Evolutionary conservation across 441 rosid species (phyloP).

Genomic region (Bocquillonia castaneifolia): DNA sequence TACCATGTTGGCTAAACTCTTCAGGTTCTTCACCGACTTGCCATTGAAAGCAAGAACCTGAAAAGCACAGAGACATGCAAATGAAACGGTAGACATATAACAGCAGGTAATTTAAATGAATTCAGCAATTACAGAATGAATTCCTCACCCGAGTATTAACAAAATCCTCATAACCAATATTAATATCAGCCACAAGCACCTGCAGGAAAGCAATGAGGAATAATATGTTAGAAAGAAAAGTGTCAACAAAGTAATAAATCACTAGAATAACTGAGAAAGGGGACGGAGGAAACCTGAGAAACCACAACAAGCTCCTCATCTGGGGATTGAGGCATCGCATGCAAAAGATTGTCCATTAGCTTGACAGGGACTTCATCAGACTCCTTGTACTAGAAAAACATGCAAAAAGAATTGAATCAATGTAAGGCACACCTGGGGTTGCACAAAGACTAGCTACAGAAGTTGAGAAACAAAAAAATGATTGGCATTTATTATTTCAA

Average conservation of each 20-base stretch:
- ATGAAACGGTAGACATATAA: neutral
- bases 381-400: conserved; percentile 62
- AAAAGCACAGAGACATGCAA: conserved; percentile 1
- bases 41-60: conserved; percentile 87
- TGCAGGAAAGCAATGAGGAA: conserved; percentile 21
- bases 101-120: conserved; percentile 4
- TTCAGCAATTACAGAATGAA: neutral
- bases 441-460: neutral
- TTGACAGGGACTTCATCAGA: conserved; percentile 87
- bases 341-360: conserved; percentile 76
- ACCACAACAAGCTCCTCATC: conserved; percentile 91
- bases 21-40: conserved; percentile 75
- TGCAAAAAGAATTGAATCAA: conserved; percentile 7
- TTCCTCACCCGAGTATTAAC: conserved; percentile 72
- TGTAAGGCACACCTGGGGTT: neutral
- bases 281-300: conserved; percentile 58
- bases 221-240: neutral
- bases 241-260: neutral
- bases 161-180: conserved; percentile 80
- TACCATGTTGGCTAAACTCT: conserved; percentile 73
- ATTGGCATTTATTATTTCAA: too few species aligned
- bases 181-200: conserved; percentile 94
- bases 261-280: neutral
- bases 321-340: conserved; percentile 69
- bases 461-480: neutral